These are phyloP conservation scores for Eucalyptus coolabah DNA, from an alignment of 345 rosid genomes.

Conservation along the genomic window DNA sequence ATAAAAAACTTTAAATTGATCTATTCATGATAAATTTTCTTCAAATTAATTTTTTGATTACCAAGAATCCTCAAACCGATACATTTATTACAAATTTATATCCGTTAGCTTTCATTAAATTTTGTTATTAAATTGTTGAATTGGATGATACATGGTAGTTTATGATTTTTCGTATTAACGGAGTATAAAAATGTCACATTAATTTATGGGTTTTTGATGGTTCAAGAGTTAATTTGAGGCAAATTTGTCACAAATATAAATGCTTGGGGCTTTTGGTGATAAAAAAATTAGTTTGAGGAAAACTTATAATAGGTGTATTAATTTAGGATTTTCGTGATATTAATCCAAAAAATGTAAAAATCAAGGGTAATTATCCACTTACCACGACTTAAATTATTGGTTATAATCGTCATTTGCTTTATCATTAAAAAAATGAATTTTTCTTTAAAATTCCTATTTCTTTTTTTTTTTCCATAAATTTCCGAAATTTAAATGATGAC, in stretches of 20 bases:
- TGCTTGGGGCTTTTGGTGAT: fast-evolving
- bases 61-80: no score
- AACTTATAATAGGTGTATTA: fast-evolving
- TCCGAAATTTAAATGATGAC: not conserved
- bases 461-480: not conserved
- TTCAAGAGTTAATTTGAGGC: fast-evolving
- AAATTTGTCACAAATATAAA: fast-evolving
- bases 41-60: no score
- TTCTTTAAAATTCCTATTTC: not conserved
- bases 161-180: fast-evolving
- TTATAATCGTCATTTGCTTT: not conserved
- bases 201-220: fast-evolving
- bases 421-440: not conserved
- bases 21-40: fast-evolving
- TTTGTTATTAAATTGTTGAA: no score
- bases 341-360: no score
- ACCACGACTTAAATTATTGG: not conserved
- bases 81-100: fast-evolving
- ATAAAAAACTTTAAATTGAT: fast-evolving
- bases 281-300: fast-evolving
- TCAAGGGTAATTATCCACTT: no score
- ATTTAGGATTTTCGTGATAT: not conserved
- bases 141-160: fast-evolving
- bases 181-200: fast-evolving
- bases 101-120: fast-evolving